These are phyloP conservation scores for Euphorbia tirucalli DNA, from an alignment of 345 rosid species.

Conservation along the genomic window DNA sequence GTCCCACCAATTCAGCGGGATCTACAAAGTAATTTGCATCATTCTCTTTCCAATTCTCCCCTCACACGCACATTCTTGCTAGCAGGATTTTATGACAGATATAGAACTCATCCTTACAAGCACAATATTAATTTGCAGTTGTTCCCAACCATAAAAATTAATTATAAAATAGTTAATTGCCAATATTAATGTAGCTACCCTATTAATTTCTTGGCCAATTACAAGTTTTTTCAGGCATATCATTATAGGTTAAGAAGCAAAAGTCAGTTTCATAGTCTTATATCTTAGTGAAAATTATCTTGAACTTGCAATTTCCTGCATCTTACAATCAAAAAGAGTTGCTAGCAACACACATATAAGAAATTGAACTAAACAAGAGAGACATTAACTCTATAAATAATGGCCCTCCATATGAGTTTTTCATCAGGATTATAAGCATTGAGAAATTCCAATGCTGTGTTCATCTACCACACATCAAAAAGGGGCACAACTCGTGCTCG, in stretches of 20 bases:
- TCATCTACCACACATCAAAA: conserved; percentile 7
- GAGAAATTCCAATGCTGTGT: conserved; percentile 2
- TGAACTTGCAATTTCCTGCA: conserved; percentile 14
- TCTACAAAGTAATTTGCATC: too few relatives aligned
- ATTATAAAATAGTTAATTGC: too few relatives aligned
- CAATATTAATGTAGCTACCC: too few relatives aligned
- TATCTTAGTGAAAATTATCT: conserved; percentile 6
- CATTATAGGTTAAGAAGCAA: neutral
- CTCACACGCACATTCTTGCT: too few relatives aligned
- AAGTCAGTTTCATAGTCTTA: conserved; percentile 2
- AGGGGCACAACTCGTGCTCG: neutral
- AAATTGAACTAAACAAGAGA: conserved; percentile 6
- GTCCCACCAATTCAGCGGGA: too few relatives aligned
- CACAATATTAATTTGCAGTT: too few relatives aligned
- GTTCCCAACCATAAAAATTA: too few relatives aligned
- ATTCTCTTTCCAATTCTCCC: too few relatives aligned
- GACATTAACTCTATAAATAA: conserved; percentile 15
- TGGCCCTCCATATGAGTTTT: conserved; percentile 17
- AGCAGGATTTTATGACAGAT: too few relatives aligned
- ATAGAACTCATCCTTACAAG: too few relatives aligned
- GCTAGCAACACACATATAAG: neutral
- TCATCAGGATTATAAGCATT: conserved; percentile 22
- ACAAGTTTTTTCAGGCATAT: too few relatives aligned
- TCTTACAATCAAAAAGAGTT: conserved; percentile 15
- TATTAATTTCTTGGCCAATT: too few relatives aligned